A percentile compares a stretch with the other conserved stretches of the same genome.
Conservation (phyloP, 192 early-diverging fungal genomes). For the Backusella circina region DNA sequence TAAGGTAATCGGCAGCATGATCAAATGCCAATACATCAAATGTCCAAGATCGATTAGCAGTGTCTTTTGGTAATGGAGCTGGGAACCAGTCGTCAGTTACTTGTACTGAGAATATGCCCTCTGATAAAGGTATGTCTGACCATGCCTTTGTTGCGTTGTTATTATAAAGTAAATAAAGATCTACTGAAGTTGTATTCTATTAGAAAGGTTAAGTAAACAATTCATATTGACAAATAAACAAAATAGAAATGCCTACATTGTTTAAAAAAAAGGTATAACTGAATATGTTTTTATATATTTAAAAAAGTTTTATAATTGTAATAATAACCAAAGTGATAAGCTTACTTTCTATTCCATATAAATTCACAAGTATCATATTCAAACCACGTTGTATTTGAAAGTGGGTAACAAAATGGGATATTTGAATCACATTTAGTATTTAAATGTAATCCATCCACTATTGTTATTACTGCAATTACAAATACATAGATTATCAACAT, state of each 20-base stretch:
- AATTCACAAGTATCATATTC: conserved; percentile 2
- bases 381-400: conserved; percentile 5
- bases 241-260: not conserved
- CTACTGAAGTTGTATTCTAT: not conserved
- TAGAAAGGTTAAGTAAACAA: not conserved
- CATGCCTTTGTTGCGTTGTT: not conserved
- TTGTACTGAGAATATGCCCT: not conserved
- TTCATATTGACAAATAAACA: not conserved
- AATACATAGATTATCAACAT: not conserved
- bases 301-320: not conserved
- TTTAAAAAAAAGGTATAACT: conserved; percentile 1
- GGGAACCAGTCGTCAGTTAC: not conserved
- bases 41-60: not conserved
- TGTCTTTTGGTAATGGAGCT: not conserved
- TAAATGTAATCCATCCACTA: not conserved
- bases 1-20: not conserved
- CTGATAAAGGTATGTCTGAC: not conserved
- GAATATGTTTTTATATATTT: not conserved
- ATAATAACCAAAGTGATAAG: not conserved
- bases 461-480: not conserved
- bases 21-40: not conserved
- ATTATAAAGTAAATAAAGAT: not conserved
- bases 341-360: conserved; percentile 3
- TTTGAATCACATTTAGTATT: not conserved
- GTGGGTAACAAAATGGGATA: not conserved